Base-by-base conservation (phyloP, 148 eudicot species). In the Diospyros kaki region DNA sequence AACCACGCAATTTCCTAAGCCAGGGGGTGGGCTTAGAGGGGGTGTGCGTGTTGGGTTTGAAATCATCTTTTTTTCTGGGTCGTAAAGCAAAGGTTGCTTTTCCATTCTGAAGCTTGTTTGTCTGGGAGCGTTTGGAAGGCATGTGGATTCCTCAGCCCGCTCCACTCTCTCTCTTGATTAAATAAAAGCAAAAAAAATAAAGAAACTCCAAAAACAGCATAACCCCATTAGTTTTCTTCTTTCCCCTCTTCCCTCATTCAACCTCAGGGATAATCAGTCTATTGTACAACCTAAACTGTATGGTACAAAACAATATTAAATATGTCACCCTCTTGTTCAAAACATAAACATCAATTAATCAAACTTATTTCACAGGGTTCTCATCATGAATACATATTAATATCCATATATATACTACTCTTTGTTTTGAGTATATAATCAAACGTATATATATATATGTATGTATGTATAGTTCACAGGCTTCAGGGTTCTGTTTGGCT, bases 21-120 rank as follows among this genome's bases (percentile, higher is more conserved):
- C 50, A 58, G 28, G 28, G 28, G 28, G 28, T 28, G 28, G 28
- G 28, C 28, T 28, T 28, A 28, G 28, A 28, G 28, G 28, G 0
- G 28, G 28, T 18, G 45, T 50, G 8, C 67, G 64, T 42, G 48
- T 58, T 71, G 66, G 58, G 82, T 79, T 79, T 76, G 80, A 78
- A 82, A 68, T 76, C 75, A 63, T 55, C 77, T 79, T 48, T 28
- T 28, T 83, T 79, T 76, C 67, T 61, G 73, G 79, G 82, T 83
- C 77, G 70, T 73, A 77, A 83, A 83, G 83, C 80, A 76, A 73
- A 73, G 72, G 76, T 83, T 79, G 83, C 83, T 80, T 83, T 83
- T 73, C 76, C 77, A 52, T 70, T 83, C 83, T 77, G 86, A 74
- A 80, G 60, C 80, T 64, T 40, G 17, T 83, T 83, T 83, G 86